A percentile compares a stretch with the other conserved stretches of the same genome.
Conservation (phyloP, 1,139 yeast species). For the Blastobotrys proliferans region DNA sequence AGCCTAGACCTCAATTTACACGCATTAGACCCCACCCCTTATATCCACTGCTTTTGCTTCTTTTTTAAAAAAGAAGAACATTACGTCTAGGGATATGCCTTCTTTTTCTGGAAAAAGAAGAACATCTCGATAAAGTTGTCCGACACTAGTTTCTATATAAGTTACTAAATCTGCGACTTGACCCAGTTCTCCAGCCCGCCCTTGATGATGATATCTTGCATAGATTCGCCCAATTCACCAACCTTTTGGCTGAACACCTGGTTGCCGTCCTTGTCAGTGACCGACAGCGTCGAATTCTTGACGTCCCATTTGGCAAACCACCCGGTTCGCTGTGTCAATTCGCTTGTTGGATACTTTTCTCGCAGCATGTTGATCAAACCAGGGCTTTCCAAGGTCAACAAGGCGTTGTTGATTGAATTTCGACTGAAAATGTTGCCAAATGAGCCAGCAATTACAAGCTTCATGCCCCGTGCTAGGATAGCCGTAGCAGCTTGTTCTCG, state of each 20-base stretch:
- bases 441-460: constrained; percentile 91
- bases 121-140: too few species aligned
- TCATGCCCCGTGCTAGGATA: constrained; percentile 88
- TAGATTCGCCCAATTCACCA: constrained; percentile 90
- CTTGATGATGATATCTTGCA: constrained; percentile 93
- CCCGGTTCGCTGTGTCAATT: constrained; percentile 90
- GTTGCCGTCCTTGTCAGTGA: constrained; percentile 59
- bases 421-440: constrained; percentile 95
- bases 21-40: too few species aligned
- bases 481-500: constrained; percentile 99
- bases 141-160: not conserved
- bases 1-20: too few species aligned
- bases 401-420: constrained; percentile 92
- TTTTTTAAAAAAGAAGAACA: too few species aligned
- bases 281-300: constrained; percentile 72
- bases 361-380: constrained; percentile 73
- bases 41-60: too few species aligned
- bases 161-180: constrained; percentile 26
- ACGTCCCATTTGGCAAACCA: constrained; percentile 94
- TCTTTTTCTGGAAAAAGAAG: too few species aligned
- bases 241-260: constrained; percentile 78
- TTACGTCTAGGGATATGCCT: too few species aligned
- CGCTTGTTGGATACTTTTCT: constrained; percentile 55
- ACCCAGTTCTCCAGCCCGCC: constrained; percentile 99
- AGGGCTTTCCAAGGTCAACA: constrained; percentile 90